Evolutionary conservation across 2,329 filamentous ascomycete species (phyloP), one percentile per base, ranked within the genome.

Genomic region (Chaetomiaceae sp.): DNA sequence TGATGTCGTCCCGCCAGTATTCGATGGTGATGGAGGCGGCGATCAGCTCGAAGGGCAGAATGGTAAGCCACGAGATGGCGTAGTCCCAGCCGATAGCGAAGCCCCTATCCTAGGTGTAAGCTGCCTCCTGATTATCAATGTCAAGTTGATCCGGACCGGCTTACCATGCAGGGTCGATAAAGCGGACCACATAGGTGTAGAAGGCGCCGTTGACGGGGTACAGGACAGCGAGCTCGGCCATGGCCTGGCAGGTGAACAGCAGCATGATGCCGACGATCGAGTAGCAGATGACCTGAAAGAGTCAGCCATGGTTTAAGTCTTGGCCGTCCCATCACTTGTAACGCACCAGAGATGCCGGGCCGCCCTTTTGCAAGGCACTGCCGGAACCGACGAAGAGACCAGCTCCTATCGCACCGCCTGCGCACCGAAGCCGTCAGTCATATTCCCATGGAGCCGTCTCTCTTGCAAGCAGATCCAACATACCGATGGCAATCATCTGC

Each of bases 301-400:
- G 43, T 46, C 20, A 48, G 40, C 23, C 9, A 7, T 3, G 19
- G 17, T 31, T 31, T 12, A 31, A n/a, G n/a, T n/a, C n/a, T 6
- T 9, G 3, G 14, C 4, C 27, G 27, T 31, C 27, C 8, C 8
- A 3, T 11, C 5, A 3, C 27, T 11, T 19, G 38, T 29, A 12
- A 29, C 57, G 20, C 39, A 56, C 47, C 40, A 76, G 63, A 8
- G 72, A 61, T 3, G 68, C 72, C 15, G 84, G 85, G 23, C 85
- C 85, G 63, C 83, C 85, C n/a, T 68, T 72, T 22, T 75, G 71
- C 48, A 88, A 70, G 33, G 83, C 83, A 39, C 67, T 67, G 45
- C 84, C 85, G 2, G 84, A 85, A 44, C 84, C 81, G 54, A 90
- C 83, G 66, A 89, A 89, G 9, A 89, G 75, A 72, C 87, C 86